Evolutionary conservation across 805 yeast species (phyloP).

Genomic region (Starmerella bombi): DNA sequence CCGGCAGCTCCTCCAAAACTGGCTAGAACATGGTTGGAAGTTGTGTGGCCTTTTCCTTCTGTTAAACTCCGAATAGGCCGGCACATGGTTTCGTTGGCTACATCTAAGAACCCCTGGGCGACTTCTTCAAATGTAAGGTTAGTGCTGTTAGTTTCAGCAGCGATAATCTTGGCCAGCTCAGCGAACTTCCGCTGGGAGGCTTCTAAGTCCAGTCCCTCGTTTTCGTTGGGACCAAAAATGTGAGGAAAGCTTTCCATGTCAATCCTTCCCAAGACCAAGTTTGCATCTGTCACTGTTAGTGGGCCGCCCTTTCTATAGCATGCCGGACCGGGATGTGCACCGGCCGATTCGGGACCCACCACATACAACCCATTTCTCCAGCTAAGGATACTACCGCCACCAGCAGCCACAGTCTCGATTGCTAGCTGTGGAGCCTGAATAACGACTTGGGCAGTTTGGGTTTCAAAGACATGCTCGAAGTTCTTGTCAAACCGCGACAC

Average conservation of each 20-base stretch:
- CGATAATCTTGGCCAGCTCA: slow-evolving; percentile 44
- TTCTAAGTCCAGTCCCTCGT: slow-evolving; percentile 51
- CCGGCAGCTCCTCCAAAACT: slow-evolving; percentile 94
- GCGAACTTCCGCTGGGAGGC: slow-evolving; percentile 39
- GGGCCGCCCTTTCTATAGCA: slow-evolving; percentile 80
- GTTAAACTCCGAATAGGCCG: slow-evolving; percentile 75
- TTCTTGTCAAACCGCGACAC: slow-evolving; percentile 60
- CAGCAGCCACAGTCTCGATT: slow-evolving; percentile 73
- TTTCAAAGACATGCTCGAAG: slow-evolving; percentile 68
- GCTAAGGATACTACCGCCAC: slow-evolving; percentile 59
- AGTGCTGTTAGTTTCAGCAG: slow-evolving; percentile 34
- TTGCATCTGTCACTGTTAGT: slow-evolving; percentile 75
- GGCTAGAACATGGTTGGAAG: slow-evolving; percentile 55
- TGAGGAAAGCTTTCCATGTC: slow-evolving; percentile 65
- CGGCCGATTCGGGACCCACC: slow-evolving; percentile 80
- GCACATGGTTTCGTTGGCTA: slow-evolving; percentile 84
- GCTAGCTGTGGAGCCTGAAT: slow-evolving; percentile 77
- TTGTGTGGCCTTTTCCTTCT: slow-evolving; percentile 66
- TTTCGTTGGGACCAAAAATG: slow-evolving; percentile 70
- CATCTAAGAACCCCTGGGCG: slow-evolving; percentile 68
- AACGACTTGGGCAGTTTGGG: slow-evolving; percentile 69
- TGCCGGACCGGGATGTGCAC: slow-evolving; percentile 84
- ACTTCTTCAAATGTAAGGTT: slow-evolving; percentile 49
- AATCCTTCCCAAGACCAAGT: slow-evolving; percentile 56
- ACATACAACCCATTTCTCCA: slow-evolving; percentile 61